Percentiles rank a stretch among this genome's conserved stretches.
These are phyloP conservation scores for Calonectria montana DNA, from an alignment of 2,329 filamentous ascomycete genomes.

Conservation along the genomic window DNA sequence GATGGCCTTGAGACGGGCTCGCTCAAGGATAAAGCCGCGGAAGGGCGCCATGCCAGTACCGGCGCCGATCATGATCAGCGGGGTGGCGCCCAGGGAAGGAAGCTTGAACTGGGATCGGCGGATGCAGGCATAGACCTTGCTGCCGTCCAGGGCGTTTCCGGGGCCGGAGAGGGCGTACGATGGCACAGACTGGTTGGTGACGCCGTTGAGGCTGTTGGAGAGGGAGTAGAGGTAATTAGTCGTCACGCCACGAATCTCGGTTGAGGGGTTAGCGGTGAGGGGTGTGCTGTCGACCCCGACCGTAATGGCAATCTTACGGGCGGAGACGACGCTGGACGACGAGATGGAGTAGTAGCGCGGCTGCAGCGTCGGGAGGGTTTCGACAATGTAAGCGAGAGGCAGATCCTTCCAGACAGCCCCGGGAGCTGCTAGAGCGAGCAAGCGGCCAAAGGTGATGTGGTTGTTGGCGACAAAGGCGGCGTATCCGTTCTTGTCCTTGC, in stretches of 20 bases:
- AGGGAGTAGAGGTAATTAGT: constrained; percentile 43
- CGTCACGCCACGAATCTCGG: constrained; percentile 35
- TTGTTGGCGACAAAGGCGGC: constrained; percentile 33
- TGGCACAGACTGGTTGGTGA: not conserved
- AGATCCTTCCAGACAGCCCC: constrained; percentile 35
- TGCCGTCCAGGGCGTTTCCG: constrained; percentile 21
- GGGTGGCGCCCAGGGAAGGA: constrained; percentile 53
- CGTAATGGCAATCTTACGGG: constrained; percentile 39
- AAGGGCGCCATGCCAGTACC: constrained; percentile 62
- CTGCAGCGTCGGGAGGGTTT: constrained; percentile 61
- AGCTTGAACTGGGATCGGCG: constrained; percentile 57
- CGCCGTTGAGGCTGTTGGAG: constrained; percentile 22
- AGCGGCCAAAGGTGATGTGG: constrained; percentile 40
- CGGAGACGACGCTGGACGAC: constrained; percentile 57
- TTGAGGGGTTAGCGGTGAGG: constrained; percentile 25
- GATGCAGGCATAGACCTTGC: constrained; percentile 37
- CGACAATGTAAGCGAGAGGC: constrained; percentile 64
- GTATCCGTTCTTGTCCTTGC: constrained; percentile 37
- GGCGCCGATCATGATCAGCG: constrained; percentile 63
- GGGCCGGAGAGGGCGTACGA: constrained; percentile 33
- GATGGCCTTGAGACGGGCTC: constrained; percentile 32
- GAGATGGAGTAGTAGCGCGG: constrained; percentile 73
- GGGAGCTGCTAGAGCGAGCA: constrained; percentile 33
- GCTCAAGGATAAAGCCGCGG: constrained; percentile 43
- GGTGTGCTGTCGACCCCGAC: constrained; percentile 33